Base-by-base conservation (phyloP, 2,329 filamentous ascomycete species). In the Pseudogymnoascus sp. region DNA sequence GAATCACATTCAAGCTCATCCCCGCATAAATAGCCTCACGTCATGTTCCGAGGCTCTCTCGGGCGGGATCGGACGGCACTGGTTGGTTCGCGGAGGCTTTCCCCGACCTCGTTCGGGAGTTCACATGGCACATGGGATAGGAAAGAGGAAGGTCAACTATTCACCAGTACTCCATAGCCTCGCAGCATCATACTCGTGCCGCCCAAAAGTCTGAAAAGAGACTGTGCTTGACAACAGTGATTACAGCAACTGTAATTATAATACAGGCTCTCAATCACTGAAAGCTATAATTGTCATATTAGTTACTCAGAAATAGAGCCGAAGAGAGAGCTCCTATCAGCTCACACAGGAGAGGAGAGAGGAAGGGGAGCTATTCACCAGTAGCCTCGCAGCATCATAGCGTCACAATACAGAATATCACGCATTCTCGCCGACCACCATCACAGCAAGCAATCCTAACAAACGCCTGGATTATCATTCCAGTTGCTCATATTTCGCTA, bases 401-500 rank as follows among this genome's bases (percentile, higher is more conserved):
- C 46, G 24, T 53, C 46, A 53, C 46, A 16, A 53, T 28, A 53
- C 24, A 24, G 11, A 31, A 53, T 53, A 53, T 31, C 46, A 53
- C 46, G 46, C 46, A 53, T 28, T 53, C 24, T 43, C 6, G 10
- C 8, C 26, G 12, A 11, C 26, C 46, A 53, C 19, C 46, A 53
- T 31, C 46, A 53, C 43, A 50, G 22, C 12, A 53, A 53, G 22
- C n/a, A 53, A 28, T 10, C 4, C 14, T 31, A 53, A 26, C 46
- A 53, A 53, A 53, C 46, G 46, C 26, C 46, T 53, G 46, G 46
- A 31, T 53, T 31, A n/a, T 53, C 46, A 53, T 53, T 53, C 46
- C 24, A 63, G 28, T 40, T 61, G 62, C 62, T 63, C 62, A 63
- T 63, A 61, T 37, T 63, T 61, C 62, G 62, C 62, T 63, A 63